Evolutionary conservation across 768 basidiomycete species (phyloP), one percentile per base, ranked within the genome.

Genomic region (Boletus barrowsii): DNA sequence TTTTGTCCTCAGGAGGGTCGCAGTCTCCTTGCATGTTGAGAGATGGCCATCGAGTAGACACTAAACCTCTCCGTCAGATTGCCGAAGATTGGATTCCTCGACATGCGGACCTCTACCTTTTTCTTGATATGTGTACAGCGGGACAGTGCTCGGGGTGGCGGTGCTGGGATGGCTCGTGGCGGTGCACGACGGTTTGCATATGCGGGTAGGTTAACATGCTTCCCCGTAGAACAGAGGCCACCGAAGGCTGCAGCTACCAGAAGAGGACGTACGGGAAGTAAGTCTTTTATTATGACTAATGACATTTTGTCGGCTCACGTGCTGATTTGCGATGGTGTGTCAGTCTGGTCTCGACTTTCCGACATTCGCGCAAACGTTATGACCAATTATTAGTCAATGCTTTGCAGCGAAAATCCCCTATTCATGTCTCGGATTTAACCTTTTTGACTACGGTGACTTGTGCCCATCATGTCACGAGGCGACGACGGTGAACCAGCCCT

Each of bases 321-420:
- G 15, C 46, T 20, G 32, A 35, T 32, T 15, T 20, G 22, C 4
- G 11, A n/a, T 33, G 13, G 13, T 36, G 33, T 26, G 47, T 47
- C 45, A 47, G 41, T 26, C 49, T 26, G 26, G n/a, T 41, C 22
- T 42, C 24, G 24, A 24, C 24, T 24, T 24, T 44, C 2, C 10
- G 17, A 42, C 41, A 4, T 15, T 10, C 30, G 10, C 45, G 22
- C 22, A 33, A 18, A 15, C 33, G 29, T 6, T 10, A 47, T 45
- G 58, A 50, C 37, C 39, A 15, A 41, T 56, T 46, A 40, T 64
- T 54, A 56, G 61, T 63, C 62, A 62, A 32, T 22, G n/a, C 10
- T 4, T 35, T 35, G 14, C 33, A 29, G 26, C 29, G 29, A 10
- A 26, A 11, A 5, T 4, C 62, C 36, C 57, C 61, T 62, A 62